Evolutionary conservation across 192 early-diverging fungal species (phyloP).

Genomic region (Phlyctochytrium planicorne): DNA sequence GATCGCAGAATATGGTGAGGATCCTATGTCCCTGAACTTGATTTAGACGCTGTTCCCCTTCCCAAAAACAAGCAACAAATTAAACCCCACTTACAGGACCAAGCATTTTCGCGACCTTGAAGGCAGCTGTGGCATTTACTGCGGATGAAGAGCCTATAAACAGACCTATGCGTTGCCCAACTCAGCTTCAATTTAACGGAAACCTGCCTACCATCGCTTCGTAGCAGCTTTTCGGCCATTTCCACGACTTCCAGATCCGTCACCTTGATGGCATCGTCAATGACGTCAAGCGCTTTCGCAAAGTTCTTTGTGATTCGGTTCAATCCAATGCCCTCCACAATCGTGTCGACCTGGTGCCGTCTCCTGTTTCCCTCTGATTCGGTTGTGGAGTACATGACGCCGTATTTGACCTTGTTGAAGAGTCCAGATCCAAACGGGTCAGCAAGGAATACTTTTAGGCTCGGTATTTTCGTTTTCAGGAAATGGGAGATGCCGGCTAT

Average conservation of each 20-base stretch:
- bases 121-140: slow-evolving; percentile 89
- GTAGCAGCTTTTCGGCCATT: slow-evolving; percentile 84
- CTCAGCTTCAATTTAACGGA: background rate
- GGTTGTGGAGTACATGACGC: slow-evolving; percentile 82
- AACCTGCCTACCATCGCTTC: slow-evolving; percentile 60
- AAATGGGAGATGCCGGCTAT: slow-evolving; percentile 87
- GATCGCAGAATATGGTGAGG: slow-evolving; percentile 89
- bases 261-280: slow-evolving; percentile 84
- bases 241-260: slow-evolving; percentile 83
- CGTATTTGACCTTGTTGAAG: slow-evolving; percentile 86
- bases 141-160: slow-evolving; percentile 90
- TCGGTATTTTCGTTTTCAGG: slow-evolving; percentile 66
- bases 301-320: slow-evolving; percentile 93
- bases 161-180: slow-evolving; percentile 49
- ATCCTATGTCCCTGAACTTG: slow-evolving; percentile 77
- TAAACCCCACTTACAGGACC: slow-evolving; percentile 55
- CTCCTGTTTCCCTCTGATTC: slow-evolving; percentile 87
- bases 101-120: slow-evolving; percentile 69
- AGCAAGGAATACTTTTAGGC: slow-evolving; percentile 71
- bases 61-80: slow-evolving; percentile 4
- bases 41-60: too few relatives aligned
- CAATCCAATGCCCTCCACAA: slow-evolving; percentile 95
- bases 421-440: slow-evolving; percentile 94
- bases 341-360: slow-evolving; percentile 96
- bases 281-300: too few relatives aligned